Percentiles rank a stretch among this genome's conserved stretches.
These are phyloP conservation scores for Epithemia pelagica DNA, from an alignment of 108 stramenopile genomes.

Conservation along the genomic window DNA sequence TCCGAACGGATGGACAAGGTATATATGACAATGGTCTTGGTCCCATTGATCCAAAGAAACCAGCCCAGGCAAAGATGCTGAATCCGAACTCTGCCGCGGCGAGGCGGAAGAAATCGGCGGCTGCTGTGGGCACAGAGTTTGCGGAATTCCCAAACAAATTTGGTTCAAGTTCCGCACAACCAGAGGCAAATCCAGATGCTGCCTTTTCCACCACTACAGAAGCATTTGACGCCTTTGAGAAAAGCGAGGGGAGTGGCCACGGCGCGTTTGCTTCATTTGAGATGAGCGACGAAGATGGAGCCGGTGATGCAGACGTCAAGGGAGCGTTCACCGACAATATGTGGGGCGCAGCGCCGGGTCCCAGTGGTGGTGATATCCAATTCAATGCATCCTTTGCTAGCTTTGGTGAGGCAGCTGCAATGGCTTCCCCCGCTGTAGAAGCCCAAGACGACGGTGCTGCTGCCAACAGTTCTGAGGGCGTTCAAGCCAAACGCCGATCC, in stretches of 20 bases:
- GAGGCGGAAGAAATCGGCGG: constrained; percentile 49
- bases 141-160: constrained; percentile 6
- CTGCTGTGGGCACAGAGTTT: constrained; percentile 2
- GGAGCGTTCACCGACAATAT: constrained; percentile 8
- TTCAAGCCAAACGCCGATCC: neutral
- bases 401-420: constrained; percentile 1
- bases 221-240: constrained; percentile 8
- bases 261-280: constrained; percentile 6
- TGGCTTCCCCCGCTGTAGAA: neutral
- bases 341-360: neutral
- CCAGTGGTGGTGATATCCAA: neutral
- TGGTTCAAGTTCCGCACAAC: constrained; percentile 3
- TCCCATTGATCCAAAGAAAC: constrained; percentile 18
- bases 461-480: too few relatives aligned
- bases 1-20: constrained; percentile 78
- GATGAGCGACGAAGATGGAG: constrained; percentile 1
- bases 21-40: constrained; percentile 22
- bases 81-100: constrained; percentile 79
- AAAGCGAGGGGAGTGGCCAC: neutral
- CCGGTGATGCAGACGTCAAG: neutral
- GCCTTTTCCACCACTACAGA: neutral
- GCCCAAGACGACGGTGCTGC: neutral
- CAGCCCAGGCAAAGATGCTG: constrained; percentile 63
- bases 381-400: constrained; percentile 2
- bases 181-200: neutral